Percentiles rank a stretch among this genome's conserved stretches.
phyloP scores from a whole-genome alignment of 2,329 filamentous ascomycete genomes.

The Berkeleyomyces basicola region DNA sequence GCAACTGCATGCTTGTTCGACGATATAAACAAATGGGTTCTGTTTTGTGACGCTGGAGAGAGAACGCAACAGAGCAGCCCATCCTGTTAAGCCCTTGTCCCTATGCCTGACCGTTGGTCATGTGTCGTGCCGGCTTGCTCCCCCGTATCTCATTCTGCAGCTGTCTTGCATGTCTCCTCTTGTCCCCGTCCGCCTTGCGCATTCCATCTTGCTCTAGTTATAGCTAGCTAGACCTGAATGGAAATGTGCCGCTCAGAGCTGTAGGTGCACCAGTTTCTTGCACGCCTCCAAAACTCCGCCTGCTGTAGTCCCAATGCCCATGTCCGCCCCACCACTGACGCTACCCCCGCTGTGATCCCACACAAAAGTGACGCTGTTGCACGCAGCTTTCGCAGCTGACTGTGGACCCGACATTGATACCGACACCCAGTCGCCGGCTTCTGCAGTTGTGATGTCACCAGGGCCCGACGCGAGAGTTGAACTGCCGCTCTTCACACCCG shows the following conservation, averaged over 20 bases:
- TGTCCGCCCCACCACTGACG: neutral
- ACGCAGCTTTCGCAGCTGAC: neutral
- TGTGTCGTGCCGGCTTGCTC: no score
- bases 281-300: conserved; percentile 4
- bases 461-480: neutral
- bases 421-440: neutral
- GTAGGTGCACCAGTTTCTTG: neutral
- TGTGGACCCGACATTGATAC: neutral
- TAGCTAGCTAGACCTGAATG: no score
- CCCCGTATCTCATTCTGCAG: no score
- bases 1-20: neutral
- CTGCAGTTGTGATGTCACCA: neutral
- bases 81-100: no score
- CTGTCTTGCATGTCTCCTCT: neutral
- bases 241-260: neutral
- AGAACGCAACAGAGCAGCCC: no score
- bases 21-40: no score
- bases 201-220: neutral
- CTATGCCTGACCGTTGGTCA: no score
- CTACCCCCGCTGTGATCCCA: neutral
- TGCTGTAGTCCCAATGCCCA: neutral
- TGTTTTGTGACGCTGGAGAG: no score
- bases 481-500: neutral
- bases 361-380: neutral
- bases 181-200: neutral